A percentile compares a stretch with the other conserved stretches of the same genome.
These are phyloP conservation scores for Ilyonectria robusta DNA, from an alignment of 2,329 filamentous ascomycete genomes.

Conservation along the genomic window DNA sequence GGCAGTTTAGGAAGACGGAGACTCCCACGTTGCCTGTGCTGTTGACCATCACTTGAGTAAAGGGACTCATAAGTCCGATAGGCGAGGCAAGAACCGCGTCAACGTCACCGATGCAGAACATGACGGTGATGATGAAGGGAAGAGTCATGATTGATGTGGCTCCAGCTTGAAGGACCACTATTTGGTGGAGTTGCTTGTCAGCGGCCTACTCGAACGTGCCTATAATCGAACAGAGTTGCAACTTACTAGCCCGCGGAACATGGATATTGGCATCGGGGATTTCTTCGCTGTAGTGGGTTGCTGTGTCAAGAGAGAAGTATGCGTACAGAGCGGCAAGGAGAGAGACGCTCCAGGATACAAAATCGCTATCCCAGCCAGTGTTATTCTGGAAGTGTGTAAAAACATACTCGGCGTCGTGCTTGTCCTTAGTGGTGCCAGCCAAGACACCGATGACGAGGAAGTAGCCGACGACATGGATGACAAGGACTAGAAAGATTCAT, in stretches of 20 bases:
- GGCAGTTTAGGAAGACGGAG: slow-evolving; percentile 19
- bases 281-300: slow-evolving; percentile 9
- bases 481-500: slow-evolving; percentile 1
- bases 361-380: slow-evolving; percentile 11
- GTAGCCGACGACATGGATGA: slow-evolving; percentile 7
- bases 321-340: slow-evolving; percentile 9
- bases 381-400: slow-evolving; percentile 10
- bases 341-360: slow-evolving; percentile 11
- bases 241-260: slow-evolving; percentile 12
- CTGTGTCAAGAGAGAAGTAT: slow-evolving; percentile 12
- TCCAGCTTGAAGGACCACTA: slow-evolving; percentile 12
- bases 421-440: slow-evolving; percentile 2
- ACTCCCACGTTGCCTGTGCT: slow-evolving; percentile 19
- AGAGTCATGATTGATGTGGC: slow-evolving; percentile 5
- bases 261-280: slow-evolving; percentile 6
- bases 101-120: slow-evolving; percentile 17
- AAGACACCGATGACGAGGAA: slow-evolving; percentile 10
- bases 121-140: slow-evolving; percentile 14
- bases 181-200: neutral
- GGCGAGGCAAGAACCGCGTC: neutral
- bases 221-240: neutral
- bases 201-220: neutral
- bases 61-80: slow-evolving; percentile 26
- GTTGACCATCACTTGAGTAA: slow-evolving; percentile 25
- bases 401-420: slow-evolving; percentile 5